Percentiles rank a stretch among this genome's conserved stretches.
phyloP scores from a whole-genome alignment of 2,329 filamentous ascomycete genomes.

The Zopfia rhizophila region DNA sequence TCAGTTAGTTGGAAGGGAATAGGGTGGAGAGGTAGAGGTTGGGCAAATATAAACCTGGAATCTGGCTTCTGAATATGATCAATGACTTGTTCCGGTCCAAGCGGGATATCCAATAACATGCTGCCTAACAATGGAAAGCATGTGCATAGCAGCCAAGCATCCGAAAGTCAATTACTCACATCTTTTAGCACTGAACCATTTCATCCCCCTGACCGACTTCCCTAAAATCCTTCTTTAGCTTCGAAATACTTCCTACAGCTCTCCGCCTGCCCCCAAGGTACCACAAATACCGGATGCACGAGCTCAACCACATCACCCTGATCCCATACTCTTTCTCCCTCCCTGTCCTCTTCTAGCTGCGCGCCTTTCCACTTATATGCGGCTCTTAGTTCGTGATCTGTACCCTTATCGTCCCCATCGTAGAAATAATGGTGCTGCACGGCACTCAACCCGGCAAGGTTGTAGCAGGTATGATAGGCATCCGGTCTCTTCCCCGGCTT shows the following conservation, averaged over 20 bases:
- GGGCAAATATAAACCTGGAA: no score
- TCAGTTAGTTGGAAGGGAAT: no score
- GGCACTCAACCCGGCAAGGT: slow-evolving; percentile 84
- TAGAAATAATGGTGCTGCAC: slow-evolving; percentile 74
- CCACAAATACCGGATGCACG: slow-evolving; percentile 86
- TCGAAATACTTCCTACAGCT: slow-evolving; percentile 73
- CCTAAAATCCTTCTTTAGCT: slow-evolving; percentile 68
- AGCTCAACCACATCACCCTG: slow-evolving; percentile 74
- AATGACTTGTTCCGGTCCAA: no score
- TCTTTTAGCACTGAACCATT: no score
- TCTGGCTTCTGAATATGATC: no score
- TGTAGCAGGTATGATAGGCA: slow-evolving; percentile 93
- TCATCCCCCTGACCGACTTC: no score
- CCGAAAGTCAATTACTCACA: no score
- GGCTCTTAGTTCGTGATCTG: slow-evolving; percentile 42
- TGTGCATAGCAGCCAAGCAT: no score
- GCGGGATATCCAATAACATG: no score
- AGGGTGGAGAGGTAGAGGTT: no score
- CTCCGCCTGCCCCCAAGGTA: slow-evolving; percentile 76
- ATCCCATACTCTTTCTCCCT: slow-evolving; percentile 70
- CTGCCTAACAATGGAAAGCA: no score
- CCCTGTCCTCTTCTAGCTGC: slow-evolving; percentile 61
- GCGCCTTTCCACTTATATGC: slow-evolving; percentile 58
- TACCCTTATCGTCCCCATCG: slow-evolving; percentile 41
- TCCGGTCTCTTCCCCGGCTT: slow-evolving; percentile 91